phyloP scores from a whole-genome alignment of 306 rosid species.

The Rubus parviflorus region DNA sequence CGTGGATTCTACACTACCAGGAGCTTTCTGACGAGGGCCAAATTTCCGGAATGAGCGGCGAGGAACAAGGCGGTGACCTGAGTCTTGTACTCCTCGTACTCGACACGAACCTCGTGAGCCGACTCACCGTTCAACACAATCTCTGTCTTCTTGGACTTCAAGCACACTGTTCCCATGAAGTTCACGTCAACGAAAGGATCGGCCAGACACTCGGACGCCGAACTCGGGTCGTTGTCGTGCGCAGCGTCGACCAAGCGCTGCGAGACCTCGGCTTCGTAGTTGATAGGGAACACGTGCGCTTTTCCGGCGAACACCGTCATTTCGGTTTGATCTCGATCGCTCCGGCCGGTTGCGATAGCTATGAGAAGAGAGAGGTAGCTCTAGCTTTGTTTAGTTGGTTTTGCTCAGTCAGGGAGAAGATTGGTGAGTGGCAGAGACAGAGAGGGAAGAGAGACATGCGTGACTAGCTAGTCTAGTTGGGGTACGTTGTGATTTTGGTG shows the following conservation, averaged over 20 bases:
- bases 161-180: conserved; percentile 58
- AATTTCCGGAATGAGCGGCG: conserved; percentile 59
- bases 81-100: conserved; percentile 60
- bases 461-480: background rate
- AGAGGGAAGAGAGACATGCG: conserved; percentile 1
- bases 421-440: background rate
- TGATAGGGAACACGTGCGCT: conserved; percentile 46
- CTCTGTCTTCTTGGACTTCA: conserved; percentile 55
- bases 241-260: conserved; percentile 56
- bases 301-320: conserved; percentile 36
- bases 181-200: conserved; percentile 55
- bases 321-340: background rate
- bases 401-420: background rate
- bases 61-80: conserved; percentile 66
- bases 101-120: conserved; percentile 47
- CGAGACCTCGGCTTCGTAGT: conserved; percentile 46
- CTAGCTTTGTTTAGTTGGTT: background rate
- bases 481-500: conserved; percentile 7
- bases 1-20: conserved; percentile 31
- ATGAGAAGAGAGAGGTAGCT: background rate
- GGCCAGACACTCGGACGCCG: conserved; percentile 32
- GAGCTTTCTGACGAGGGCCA: conserved; percentile 44
- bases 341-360: background rate
- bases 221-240: conserved; percentile 27
- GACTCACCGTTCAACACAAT: conserved; percentile 47